These are phyloP conservation scores for Scenedesmus sp. DNA, from an alignment of 163 green algal species.

Conservation along the genomic window DNA sequence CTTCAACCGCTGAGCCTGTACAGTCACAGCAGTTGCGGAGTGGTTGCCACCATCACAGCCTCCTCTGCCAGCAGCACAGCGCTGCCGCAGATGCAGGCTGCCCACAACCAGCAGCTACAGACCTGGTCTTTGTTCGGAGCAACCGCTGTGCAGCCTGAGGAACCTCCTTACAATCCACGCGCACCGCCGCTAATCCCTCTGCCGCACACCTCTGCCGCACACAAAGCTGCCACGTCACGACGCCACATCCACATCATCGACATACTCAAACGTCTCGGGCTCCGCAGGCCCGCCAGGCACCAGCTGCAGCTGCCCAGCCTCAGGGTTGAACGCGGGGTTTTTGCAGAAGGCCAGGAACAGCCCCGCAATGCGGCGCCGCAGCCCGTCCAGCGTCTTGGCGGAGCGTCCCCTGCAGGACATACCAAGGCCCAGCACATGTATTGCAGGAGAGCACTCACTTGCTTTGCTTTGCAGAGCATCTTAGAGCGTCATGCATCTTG, in stretches of 20 bases:
- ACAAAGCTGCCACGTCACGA: not conserved
- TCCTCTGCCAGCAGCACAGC: no score
- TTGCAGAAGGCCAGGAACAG: conserved; percentile 86
- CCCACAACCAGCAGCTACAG: no score
- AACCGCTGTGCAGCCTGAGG: no score
- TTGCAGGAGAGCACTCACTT: not conserved
- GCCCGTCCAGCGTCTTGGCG: conserved; percentile 77
- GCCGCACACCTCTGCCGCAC: no score
- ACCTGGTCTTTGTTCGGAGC: no score
- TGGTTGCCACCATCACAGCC: no score
- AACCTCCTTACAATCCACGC: no score
- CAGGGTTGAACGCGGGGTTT: conserved; percentile 84
- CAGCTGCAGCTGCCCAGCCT: conserved; percentile 47
- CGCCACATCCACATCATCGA: not conserved
- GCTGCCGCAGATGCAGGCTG: no score
- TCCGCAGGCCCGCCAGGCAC: conserved; percentile 7
- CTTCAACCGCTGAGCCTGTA: no score
- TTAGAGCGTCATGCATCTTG: not conserved
- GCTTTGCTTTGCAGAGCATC: not conserved
- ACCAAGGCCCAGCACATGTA: no score
- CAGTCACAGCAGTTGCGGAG: no score
- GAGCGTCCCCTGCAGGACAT: conserved; percentile 67
- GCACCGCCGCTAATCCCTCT: no score
- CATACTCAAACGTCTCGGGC: conserved; percentile 40
- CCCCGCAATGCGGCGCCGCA: conserved; percentile 80